A percentile compares a stretch with the other conserved stretches of the same genome.
Evolutionary conservation across 306 rosid genomes (phyloP).

Genomic region (Spatholobus suberectus): DNA sequence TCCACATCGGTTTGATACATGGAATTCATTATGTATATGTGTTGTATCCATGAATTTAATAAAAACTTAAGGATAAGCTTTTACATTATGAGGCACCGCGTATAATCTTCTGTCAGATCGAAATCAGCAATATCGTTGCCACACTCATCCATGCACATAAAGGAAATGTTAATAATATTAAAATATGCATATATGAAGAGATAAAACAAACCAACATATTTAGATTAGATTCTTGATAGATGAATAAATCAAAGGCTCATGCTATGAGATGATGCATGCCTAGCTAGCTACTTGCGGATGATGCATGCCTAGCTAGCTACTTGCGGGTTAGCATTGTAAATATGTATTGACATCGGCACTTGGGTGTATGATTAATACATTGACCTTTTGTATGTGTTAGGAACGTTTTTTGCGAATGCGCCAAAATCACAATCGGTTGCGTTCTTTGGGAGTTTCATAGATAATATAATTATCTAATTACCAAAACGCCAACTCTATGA

Average conservation of each 20-base stretch:
- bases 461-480: slow-evolving; percentile 25
- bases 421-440: slow-evolving; percentile 38
- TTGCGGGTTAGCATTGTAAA: not conserved
- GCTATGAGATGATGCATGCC: slow-evolving; percentile 20
- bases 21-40: not conserved
- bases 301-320: too few species aligned
- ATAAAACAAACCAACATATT: slow-evolving; percentile 3
- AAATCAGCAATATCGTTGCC: slow-evolving; percentile 13
- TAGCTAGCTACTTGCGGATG: too few species aligned
- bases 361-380: slow-evolving; percentile 22
- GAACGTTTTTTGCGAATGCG: slow-evolving; percentile 26
- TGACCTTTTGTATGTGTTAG: not conserved
- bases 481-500: slow-evolving; percentile 9
- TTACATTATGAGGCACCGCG: slow-evolving; percentile 31
- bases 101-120: slow-evolving; percentile 45
- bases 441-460: slow-evolving; percentile 39
- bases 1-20: slow-evolving; percentile 30
- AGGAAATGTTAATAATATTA: not conserved
- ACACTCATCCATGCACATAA: slow-evolving; percentile 36
- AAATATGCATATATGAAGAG: not conserved
- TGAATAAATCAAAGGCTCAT: slow-evolving; percentile 5
- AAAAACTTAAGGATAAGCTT: slow-evolving; percentile 22
- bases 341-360: not conserved
- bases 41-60: slow-evolving; percentile 18
- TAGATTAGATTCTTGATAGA: slow-evolving; percentile 13